These are phyloP conservation scores for Podaxis sp. DNA, from an alignment of 768 basidiomycete genomes.

Conservation along the genomic window DNA sequence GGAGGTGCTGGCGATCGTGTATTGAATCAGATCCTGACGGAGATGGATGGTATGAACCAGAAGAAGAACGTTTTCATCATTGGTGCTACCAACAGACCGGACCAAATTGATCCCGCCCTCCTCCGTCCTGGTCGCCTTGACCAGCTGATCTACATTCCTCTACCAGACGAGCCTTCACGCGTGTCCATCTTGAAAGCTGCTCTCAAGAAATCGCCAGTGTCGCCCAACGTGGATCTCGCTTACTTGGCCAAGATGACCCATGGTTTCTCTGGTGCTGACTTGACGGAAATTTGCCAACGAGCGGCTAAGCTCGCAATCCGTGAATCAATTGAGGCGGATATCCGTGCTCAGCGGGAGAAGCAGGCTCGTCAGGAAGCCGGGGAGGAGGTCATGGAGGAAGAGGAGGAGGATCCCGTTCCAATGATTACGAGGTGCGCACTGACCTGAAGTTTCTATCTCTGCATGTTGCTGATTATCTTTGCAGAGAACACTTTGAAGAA, in stretches of 20 bases:
- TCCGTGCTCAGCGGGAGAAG: conserved; percentile 75
- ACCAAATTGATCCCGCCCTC: conserved; percentile 91
- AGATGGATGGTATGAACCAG: conserved; percentile 98
- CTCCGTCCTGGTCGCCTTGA: conserved; percentile 98
- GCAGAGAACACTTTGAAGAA: conserved; percentile 95
- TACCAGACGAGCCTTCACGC: conserved; percentile 92
- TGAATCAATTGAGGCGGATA: conserved; percentile 91
- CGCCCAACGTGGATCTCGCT: conserved; percentile 74
- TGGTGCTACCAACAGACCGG: conserved; percentile 94
- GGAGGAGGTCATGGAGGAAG: conserved; percentile 72
- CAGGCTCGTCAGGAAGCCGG: conserved; percentile 79
- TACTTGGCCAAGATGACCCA: conserved; percentile 93
- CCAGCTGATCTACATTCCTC: conserved; percentile 98
- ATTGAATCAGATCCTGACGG: conserved; percentile 93
- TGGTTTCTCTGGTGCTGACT: conserved; percentile 98
- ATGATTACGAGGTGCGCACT: conserved; percentile 69
- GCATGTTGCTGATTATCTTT: conserved; percentile 11
- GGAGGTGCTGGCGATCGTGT: conserved; percentile 99
- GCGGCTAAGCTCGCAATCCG: conserved; percentile 97
- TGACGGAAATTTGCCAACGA: conserved; percentile 99
- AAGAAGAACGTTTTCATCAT: conserved; percentile 99
- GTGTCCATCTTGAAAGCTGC: conserved; percentile 88
- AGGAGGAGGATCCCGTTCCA: conserved; percentile 86
- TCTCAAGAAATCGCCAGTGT: conserved; percentile 90
- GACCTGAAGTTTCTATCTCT: not conserved